phyloP scores from a whole-genome alignment of 306 rosid species.

The Nissolia schottii region DNA sequence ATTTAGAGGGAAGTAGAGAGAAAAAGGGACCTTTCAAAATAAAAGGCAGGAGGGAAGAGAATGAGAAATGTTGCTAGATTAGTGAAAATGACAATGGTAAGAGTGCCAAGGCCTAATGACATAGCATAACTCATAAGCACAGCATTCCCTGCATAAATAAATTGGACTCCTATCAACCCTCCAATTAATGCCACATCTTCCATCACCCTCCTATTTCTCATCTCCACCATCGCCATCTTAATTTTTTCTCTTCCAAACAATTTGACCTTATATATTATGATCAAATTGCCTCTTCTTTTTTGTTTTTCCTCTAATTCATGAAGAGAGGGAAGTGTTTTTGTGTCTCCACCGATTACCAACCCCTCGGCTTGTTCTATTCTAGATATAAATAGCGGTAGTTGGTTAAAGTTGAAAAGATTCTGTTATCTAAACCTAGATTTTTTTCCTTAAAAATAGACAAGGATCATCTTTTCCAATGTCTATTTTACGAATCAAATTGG shows the following conservation, averaged over 20 bases:
- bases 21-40: slow-evolving; percentile 64
- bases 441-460: slow-evolving; percentile 10
- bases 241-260: slow-evolving; percentile 13
- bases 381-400: background rate
- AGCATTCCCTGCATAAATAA: slow-evolving; percentile 67
- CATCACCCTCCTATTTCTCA: slow-evolving; percentile 4
- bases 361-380: background rate
- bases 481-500: background rate
- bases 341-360: slow-evolving; percentile 23
- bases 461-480: background rate
- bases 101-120: slow-evolving; percentile 62
- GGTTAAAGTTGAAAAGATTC: background rate
- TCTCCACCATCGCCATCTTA: slow-evolving; percentile 8
- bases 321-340: slow-evolving; percentile 1
- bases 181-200: slow-evolving; percentile 50
- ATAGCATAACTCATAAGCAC: slow-evolving; percentile 50
- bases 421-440: slow-evolving; percentile 27
- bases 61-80: slow-evolving; percentile 59
- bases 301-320: no score
- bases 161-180: slow-evolving; percentile 61
- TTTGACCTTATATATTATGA: background rate
- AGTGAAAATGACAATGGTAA: slow-evolving; percentile 59
- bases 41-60: slow-evolving; percentile 61
- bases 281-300: background rate
- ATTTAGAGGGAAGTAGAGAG: background rate